A percentile compares a stretch with the other conserved stretches of the same genome.
These are phyloP conservation scores for Phytophthora palmivora DNA, from an alignment of 352 stramenopile genomes.

Conservation along the genomic window DNA sequence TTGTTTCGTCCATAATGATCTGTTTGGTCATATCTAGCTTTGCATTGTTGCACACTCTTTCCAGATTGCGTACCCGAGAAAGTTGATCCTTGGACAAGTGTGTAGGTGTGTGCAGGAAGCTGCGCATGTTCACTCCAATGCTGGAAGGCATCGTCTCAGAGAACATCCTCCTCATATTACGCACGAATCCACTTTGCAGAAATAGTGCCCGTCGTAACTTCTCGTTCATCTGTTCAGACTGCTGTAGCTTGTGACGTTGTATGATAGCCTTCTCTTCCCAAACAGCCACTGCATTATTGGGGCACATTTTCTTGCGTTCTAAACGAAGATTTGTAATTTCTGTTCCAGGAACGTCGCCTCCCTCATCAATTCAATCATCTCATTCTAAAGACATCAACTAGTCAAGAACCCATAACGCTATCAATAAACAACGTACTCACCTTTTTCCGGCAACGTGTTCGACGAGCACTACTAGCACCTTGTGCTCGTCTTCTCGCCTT, in stretches of 20 bases:
- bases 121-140: constrained; percentile 34
- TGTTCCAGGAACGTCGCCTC: constrained; percentile 49
- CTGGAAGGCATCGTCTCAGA: constrained; percentile 23
- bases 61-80: constrained; percentile 26
- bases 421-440: constrained; percentile 3
- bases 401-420: background rate
- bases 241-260: constrained; percentile 47
- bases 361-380: constrained; percentile 45
- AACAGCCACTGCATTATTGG: constrained; percentile 29
- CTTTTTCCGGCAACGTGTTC: constrained; percentile 59
- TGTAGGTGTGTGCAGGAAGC: constrained; percentile 39
- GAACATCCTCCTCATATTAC: constrained; percentile 39
- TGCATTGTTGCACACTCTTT: constrained; percentile 31
- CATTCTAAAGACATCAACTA: constrained; percentile 12
- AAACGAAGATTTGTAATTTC: constrained; percentile 45
- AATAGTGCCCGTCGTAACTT: constrained; percentile 39
- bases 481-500: constrained; percentile 51
- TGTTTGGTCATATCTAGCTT: constrained; percentile 38
- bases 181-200: constrained; percentile 31
- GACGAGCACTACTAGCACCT: constrained; percentile 53
- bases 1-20: constrained; percentile 37
- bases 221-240: constrained; percentile 37
- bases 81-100: constrained; percentile 21
- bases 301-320: constrained; percentile 43
- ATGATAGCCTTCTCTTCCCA: constrained; percentile 56